Percentiles rank a stretch among this genome's conserved stretches.
Conservation (phyloP, 768 basidiomycete genomes). For the Boletus sp. region DNA sequence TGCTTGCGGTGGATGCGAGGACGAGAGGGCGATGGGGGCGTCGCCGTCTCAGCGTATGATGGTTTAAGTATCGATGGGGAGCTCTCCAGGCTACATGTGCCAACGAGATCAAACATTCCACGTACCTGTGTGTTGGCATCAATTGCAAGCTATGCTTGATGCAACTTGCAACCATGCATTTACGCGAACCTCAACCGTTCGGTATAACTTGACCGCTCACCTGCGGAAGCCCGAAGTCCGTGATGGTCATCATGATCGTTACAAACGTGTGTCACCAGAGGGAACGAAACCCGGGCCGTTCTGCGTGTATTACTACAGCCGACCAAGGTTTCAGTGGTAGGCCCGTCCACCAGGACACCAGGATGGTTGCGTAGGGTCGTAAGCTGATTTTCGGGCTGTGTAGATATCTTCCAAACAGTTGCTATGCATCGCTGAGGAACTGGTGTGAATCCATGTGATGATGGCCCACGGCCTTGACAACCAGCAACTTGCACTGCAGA, state of each 20-base stretch:
- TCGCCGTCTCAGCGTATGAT: no score
- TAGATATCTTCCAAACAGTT: background rate
- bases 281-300: background rate
- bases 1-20: background rate
- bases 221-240: background rate
- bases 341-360: background rate
- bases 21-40: background rate
- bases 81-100: no score
- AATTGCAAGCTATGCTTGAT: conserved; percentile 4
- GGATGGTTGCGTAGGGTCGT: background rate
- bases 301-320: background rate
- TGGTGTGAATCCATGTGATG: background rate
- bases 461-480: background rate
- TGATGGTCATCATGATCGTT: background rate
- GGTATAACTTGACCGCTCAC: background rate
- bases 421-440: background rate
- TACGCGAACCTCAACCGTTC: background rate
- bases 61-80: conserved; percentile 6
- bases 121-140: conserved; percentile 6
- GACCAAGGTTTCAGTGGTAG: no score
- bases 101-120: background rate
- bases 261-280: background rate
- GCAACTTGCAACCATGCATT: background rate
- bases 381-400: background rate
- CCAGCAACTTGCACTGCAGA: no score